phyloP scores from a whole-genome alignment of 352 stramenopile species.

The Phytophthora fragariaefolia region DNA sequence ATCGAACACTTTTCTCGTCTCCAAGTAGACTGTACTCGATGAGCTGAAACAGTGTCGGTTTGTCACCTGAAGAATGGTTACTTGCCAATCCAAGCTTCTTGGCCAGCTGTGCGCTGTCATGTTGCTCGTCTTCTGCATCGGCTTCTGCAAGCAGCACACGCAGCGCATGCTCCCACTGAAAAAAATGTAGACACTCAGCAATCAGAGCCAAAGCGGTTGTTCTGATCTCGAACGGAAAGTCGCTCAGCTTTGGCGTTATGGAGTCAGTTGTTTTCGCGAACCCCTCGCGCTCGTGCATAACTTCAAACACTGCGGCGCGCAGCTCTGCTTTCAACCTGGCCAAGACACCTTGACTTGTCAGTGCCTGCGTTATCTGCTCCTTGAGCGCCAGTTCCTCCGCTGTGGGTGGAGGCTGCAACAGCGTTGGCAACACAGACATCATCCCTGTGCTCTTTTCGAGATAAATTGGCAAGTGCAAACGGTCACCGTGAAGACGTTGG shows the following conservation, averaged over 20 bases:
- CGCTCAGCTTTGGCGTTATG: constrained; percentile 28
- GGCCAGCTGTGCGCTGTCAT: constrained; percentile 11
- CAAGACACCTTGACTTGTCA: constrained; percentile 71
- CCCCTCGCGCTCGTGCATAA: constrained; percentile 61
- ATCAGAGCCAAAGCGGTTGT: constrained; percentile 57
- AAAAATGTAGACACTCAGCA: constrained; percentile 63
- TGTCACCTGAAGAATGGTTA: not conserved
- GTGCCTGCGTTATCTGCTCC: constrained; percentile 59
- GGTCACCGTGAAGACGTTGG: constrained; percentile 7
- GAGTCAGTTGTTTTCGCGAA: constrained; percentile 22
- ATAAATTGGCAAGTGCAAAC: constrained; percentile 22
- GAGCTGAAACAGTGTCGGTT: constrained; percentile 40
- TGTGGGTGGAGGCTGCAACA: constrained; percentile 39
- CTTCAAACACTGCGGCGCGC: constrained; percentile 76
- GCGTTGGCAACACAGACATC: constrained; percentile 26
- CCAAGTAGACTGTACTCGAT: constrained; percentile 24
- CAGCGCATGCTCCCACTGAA: constrained; percentile 65
- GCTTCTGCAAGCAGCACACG: constrained; percentile 57
- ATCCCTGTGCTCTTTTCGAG: constrained; percentile 10
- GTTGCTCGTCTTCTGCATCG: constrained; percentile 26
- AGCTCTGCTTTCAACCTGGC: constrained; percentile 83
- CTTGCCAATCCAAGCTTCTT: constrained; percentile 30
- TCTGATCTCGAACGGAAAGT: constrained; percentile 39
- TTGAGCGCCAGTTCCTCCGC: constrained; percentile 71
- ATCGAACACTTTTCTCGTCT: constrained; percentile 2